Conservation (phyloP, 192 early-diverging fungal genomes). For the Phycomyces nitens region DNA sequence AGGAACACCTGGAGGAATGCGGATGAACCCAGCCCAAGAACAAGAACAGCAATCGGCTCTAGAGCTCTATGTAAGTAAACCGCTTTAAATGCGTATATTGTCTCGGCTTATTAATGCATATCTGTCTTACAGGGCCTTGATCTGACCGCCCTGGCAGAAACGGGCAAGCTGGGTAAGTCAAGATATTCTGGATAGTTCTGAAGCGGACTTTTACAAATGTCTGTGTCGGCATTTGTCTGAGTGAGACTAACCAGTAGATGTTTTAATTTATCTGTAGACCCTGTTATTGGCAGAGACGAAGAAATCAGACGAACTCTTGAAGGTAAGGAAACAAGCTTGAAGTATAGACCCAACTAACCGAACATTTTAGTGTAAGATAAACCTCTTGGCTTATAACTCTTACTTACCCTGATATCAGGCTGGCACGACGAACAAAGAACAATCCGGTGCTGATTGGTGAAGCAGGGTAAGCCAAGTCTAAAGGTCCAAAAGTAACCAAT, state of each 20-base stretch:
- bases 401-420: constrained; percentile 12
- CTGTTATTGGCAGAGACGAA: constrained; percentile 77
- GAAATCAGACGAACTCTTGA: constrained; percentile 73
- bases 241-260: not conserved
- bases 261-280: constrained; percentile 43
- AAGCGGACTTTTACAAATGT: not conserved
- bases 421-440: constrained; percentile 74
- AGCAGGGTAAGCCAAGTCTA: constrained; percentile 48
- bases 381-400: not conserved
- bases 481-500: not conserved
- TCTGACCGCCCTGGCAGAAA: constrained; percentile 67
- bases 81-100: not conserved
- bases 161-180: constrained; percentile 60
- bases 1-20: constrained; percentile 17
- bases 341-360: no score
- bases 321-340: no score
- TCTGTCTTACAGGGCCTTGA: constrained; percentile 55
- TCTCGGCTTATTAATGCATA: no score
- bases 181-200: constrained; percentile 1
- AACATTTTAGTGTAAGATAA: not conserved
- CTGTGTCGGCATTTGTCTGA: constrained; percentile 1
- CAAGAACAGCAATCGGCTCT: constrained; percentile 37
- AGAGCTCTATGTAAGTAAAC: constrained; percentile 32
- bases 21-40: constrained; percentile 17
- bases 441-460: constrained; percentile 76